Evolutionary conservation across 345 rosid species (phyloP).

Genomic region (Boechera stricta): DNA sequence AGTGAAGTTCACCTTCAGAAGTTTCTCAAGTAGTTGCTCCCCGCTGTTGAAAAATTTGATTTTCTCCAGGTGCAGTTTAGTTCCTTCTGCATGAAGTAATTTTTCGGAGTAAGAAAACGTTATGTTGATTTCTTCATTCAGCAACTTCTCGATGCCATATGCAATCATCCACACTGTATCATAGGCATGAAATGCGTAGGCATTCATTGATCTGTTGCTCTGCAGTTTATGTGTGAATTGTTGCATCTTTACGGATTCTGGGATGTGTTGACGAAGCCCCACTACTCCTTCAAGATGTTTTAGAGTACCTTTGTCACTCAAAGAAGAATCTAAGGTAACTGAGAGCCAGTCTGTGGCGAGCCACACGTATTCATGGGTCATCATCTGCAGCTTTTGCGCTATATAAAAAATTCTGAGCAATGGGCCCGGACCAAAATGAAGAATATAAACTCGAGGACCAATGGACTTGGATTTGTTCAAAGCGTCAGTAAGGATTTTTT

Average conservation of each 20-base stretch:
- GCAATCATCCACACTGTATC: constrained; percentile 92
- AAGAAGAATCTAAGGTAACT: constrained; percentile 70
- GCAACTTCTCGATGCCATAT: constrained; percentile 55
- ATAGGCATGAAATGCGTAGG: constrained; percentile 77
- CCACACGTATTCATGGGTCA: constrained; percentile 75
- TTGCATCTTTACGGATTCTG: constrained; percentile 57
- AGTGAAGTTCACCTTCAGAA: constrained; percentile 70
- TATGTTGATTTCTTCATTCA: constrained; percentile 56
- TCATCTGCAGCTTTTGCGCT: constrained; percentile 73
- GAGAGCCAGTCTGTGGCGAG: constrained; percentile 93
- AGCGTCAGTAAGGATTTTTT: constrained; percentile 46
- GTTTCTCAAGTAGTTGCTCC: constrained; percentile 47
- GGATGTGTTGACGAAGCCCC: constrained; percentile 72
- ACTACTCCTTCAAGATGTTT: constrained; percentile 64
- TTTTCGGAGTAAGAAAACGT: constrained; percentile 60
- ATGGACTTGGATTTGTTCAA: constrained; percentile 59
- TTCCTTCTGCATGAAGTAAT: constrained; percentile 41
- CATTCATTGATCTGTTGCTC: constrained; percentile 54
- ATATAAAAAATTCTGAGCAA: constrained; percentile 58
- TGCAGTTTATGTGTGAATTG: constrained; percentile 58
- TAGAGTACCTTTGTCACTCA: constrained; percentile 42
- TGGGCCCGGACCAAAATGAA: constrained; percentile 78
- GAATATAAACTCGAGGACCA: constrained; percentile 77
- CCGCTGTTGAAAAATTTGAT: constrained; percentile 74
- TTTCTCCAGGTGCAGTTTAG: constrained; percentile 51